Conservation (phyloP, 208 protist genomes). For the Vickermania spadyakhi region DNA sequence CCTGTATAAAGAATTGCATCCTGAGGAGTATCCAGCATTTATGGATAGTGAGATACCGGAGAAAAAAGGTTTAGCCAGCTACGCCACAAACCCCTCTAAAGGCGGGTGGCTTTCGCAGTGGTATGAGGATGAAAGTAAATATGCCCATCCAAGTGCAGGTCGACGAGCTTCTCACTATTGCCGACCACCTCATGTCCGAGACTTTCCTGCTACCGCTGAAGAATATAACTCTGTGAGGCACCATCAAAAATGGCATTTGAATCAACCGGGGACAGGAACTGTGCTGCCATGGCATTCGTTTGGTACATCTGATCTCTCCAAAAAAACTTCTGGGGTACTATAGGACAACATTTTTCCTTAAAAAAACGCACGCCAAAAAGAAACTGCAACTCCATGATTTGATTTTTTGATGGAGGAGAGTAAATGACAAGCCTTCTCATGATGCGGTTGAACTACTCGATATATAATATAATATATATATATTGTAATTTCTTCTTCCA, state of each 20-base stretch:
- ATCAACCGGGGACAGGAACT: conserved; percentile 81
- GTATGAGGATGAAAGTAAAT: conserved; percentile 85
- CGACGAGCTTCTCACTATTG: conserved; percentile 74
- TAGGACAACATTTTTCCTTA: no score
- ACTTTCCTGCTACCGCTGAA: conserved; percentile 81
- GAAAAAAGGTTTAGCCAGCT: conserved; percentile 61
- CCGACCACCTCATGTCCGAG: conserved; percentile 59
- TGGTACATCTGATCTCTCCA: conserved; percentile 64
- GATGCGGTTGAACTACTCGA: no score
- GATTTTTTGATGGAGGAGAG: no score
- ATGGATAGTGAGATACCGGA: conserved; percentile 78
- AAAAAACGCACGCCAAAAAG: no score
- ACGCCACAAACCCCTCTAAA: conserved; percentile 57
- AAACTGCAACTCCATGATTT: no score
- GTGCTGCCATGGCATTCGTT: conserved; percentile 77
- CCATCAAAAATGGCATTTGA: conserved; percentile 90
- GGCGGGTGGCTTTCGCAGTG: conserved; percentile 81
- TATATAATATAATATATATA: no score
- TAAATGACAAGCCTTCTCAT: no score
- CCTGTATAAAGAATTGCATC: conserved; percentile 81
- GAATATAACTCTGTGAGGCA: conserved; percentile 88
- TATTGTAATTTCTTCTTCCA: no score
- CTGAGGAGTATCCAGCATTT: conserved; percentile 79
- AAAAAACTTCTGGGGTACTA: conserved; percentile 14
- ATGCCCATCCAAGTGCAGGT: conserved; percentile 74